These are phyloP conservation scores for Didymella pinodella DNA, from an alignment of 2,329 filamentous ascomycete species.

Conservation along the genomic window DNA sequence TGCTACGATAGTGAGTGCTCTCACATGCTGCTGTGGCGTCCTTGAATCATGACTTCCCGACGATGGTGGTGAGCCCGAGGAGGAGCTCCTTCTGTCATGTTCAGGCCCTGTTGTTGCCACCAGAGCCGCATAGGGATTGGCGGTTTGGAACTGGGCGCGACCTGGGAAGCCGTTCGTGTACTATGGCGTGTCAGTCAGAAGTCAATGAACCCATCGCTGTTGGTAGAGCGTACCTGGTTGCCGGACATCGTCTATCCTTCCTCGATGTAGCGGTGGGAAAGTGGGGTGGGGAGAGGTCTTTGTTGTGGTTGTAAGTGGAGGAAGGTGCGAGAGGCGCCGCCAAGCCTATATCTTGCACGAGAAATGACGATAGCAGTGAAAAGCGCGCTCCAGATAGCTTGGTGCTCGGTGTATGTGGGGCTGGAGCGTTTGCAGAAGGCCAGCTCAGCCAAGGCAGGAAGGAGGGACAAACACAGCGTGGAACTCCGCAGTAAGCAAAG, in stretches of 20 bases:
- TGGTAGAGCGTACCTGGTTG: constrained; percentile 9
- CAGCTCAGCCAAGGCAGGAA: not conserved
- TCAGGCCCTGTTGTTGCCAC: constrained; percentile 11
- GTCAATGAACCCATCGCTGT: not conserved
- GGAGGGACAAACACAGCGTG: constrained; percentile 8
- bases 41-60: constrained; percentile 20
- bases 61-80: constrained; percentile 20
- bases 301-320: not conserved
- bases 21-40: constrained; percentile 20
- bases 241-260: constrained; percentile 4
- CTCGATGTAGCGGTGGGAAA: not conserved
- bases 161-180: constrained; percentile 2
- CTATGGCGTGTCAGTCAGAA: constrained; percentile 8
- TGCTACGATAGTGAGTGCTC: not conserved
- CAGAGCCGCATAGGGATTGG: constrained; percentile 15
- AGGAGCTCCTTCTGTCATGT: constrained; percentile 23
- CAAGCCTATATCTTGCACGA: constrained; percentile 5
- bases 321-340: constrained; percentile 11
- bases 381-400: not conserved
- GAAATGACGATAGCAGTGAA: not conserved
- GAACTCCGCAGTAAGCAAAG: not conserved
- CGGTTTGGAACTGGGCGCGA: constrained; percentile 9
- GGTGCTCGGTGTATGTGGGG: not conserved
- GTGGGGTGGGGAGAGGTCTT: not conserved
- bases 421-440: not conserved